Percentiles rank a stretch among this genome's conserved stretches.
Conservation (phyloP, 2,329 filamentous ascomycete species). For the Elsinoe perseae region DNA sequence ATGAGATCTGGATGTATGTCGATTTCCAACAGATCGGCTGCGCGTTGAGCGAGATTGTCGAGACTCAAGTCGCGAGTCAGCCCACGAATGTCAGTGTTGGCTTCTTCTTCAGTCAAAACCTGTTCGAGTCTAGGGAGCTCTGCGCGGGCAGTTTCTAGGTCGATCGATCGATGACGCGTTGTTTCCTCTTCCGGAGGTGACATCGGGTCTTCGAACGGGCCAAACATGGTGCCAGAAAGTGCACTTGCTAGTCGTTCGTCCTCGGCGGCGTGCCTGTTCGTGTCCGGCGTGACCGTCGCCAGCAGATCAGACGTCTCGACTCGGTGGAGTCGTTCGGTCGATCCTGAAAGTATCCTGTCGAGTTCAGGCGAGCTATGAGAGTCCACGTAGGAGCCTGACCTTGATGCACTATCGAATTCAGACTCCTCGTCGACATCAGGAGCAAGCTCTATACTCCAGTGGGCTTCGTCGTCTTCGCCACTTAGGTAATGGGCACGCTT, state of each 20-base stretch:
- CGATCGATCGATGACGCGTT: neutral
- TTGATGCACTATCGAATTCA: slow-evolving; percentile 31
- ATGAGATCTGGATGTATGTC: slow-evolving; percentile 78
- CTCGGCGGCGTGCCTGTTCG: slow-evolving; percentile 5
- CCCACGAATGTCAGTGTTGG: neutral
- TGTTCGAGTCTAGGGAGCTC: slow-evolving; percentile 19
- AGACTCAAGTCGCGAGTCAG: slow-evolving; percentile 23
- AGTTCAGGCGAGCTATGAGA: slow-evolving; percentile 6
- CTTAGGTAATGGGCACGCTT: slow-evolving; percentile 17
- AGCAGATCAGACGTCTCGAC: slow-evolving; percentile 11
- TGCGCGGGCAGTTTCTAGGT: slow-evolving; percentile 17
- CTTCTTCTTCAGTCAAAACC: slow-evolving; percentile 12
- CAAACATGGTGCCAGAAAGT: slow-evolving; percentile 71
- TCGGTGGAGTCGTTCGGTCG: neutral
- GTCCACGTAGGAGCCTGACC: slow-evolving; percentile 16
- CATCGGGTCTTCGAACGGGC: slow-evolving; percentile 50
- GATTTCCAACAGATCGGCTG: slow-evolving; percentile 47
- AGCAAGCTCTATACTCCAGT: slow-evolving; percentile 81
- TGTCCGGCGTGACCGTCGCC: slow-evolving; percentile 16
- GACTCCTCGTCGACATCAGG: slow-evolving; percentile 48
- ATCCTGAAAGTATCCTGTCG: slow-evolving; percentile 2
- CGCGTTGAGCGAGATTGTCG: slow-evolving; percentile 38
- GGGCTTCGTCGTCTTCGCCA: slow-evolving; percentile 45
- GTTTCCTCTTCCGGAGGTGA: neutral
- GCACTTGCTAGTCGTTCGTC: slow-evolving; percentile 29